Percentiles rank a stretch among this genome's conserved stretches.
These are phyloP conservation scores for Thelonectria rubi DNA, from an alignment of 2,329 filamentous ascomycete species.

Conservation along the genomic window DNA sequence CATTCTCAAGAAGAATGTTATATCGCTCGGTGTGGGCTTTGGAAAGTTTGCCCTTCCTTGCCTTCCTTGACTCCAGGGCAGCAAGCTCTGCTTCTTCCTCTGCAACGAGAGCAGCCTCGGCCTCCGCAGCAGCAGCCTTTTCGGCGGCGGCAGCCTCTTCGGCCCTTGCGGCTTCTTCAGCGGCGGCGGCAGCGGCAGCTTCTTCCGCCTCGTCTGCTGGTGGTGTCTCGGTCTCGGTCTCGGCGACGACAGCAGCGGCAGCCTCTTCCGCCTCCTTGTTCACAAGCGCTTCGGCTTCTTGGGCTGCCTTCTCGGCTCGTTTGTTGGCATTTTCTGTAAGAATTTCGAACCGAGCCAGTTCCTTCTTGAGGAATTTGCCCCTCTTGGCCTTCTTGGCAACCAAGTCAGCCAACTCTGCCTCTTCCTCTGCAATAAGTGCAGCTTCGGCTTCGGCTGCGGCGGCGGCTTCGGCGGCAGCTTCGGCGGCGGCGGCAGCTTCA, in stretches of 20 bases:
- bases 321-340: constrained; percentile 33
- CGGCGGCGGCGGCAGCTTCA: constrained; percentile 37
- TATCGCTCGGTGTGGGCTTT: constrained; percentile 59
- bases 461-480: constrained; percentile 47
- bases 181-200: background rate
- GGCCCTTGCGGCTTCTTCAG: constrained; percentile 25
- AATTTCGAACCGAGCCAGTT: constrained; percentile 31
- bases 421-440: constrained; percentile 45
- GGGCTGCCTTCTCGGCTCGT: constrained; percentile 31
- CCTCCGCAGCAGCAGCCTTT: constrained; percentile 17
- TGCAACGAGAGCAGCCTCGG: constrained; percentile 16
- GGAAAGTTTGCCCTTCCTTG: constrained; percentile 56
- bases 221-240: constrained; percentile 10
- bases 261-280: constrained; percentile 40
- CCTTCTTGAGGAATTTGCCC: constrained; percentile 38
- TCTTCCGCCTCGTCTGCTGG: constrained; percentile 1
- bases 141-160: constrained; percentile 5
- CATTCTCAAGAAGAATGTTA: constrained; percentile 48
- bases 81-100: constrained; percentile 28
- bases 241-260: constrained; percentile 12
- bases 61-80: constrained; percentile 51
- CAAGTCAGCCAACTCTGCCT: constrained; percentile 52
- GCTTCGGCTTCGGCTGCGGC: constrained; percentile 36
- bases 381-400: constrained; percentile 44
- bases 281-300: constrained; percentile 15